Evolutionary conservation across 305 asterid species (phyloP), one percentile per base, ranked within the genome.

Genomic region (Fraxinus paxiana): DNA sequence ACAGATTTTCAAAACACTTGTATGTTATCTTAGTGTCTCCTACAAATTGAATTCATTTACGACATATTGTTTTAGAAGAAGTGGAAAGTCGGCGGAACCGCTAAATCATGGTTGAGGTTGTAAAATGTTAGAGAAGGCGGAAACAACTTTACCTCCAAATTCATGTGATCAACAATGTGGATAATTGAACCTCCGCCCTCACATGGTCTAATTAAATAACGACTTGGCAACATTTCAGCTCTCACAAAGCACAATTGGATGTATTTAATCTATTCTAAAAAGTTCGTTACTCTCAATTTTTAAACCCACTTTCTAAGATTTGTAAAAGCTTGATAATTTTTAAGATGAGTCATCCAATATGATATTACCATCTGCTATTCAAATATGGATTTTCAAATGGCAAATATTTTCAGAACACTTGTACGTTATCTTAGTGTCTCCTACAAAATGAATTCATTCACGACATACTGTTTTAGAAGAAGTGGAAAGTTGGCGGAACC

Each of bases 211-310:
- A 94, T 88, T 56, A 94, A 87, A 91, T 89, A 94, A 54, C 98
- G 97, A 90, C 98, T 92, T 59, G 98, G 92, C 85, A 92, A 82
- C 90, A 94, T 85, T 86, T 94, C 98, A 10, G 97, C 98, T 85
- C 98, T 88, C 82, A 92, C 97, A 80, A 92, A 94, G 84, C 35
- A 38, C 63, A 75, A 72, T 41, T 43, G 20, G 43, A 61, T 20
- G 61, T 26, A 56, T 24, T 43, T n/a, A 28, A 41, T 38, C 22
- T 13, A 15, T 13, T 37, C 18, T 56, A 22, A 61, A 28, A 67
- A 28, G 15, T 75, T 75, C 6, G 13, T 43, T 30, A 43, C 17
- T 28, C n/a, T 5, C 35, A 75, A 3, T 43, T 41, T 46, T 0
- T 24, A 43, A 43, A 43, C 33, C 63, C 73, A 28, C 38, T 65